These are phyloP conservation scores for Fusarium keratoplasticum DNA, from an alignment of 2,329 filamentous ascomycete species.

Conservation along the genomic window DNA sequence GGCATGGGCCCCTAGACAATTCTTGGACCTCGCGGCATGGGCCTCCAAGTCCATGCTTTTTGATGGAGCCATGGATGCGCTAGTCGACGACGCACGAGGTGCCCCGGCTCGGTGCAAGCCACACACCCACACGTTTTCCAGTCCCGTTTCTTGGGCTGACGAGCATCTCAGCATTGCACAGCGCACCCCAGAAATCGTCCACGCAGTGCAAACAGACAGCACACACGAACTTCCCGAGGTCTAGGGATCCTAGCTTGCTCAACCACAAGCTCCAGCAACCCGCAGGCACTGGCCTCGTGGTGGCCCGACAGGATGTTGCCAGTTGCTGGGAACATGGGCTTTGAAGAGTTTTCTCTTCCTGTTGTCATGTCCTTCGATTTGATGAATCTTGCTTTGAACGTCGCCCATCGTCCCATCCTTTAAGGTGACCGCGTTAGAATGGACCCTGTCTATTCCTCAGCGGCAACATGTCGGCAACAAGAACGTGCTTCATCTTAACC, in stretches of 20 bases:
- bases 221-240: conserved; percentile 10
- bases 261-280: conserved; percentile 3
- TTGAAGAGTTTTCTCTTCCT: conserved; percentile 19
- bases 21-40: conserved; percentile 20
- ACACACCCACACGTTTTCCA: conserved; percentile 34
- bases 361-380: background rate
- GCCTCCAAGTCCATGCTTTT: conserved; percentile 32
- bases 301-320: conserved; percentile 12
- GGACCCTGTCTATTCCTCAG: background rate
- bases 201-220: conserved; percentile 7
- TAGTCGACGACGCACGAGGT: conserved; percentile 47
- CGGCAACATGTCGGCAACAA: conserved; percentile 17
- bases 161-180: conserved; percentile 25
- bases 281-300: conserved; percentile 27
- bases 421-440: background rate
- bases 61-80: conserved; percentile 34
- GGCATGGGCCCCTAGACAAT: conserved; percentile 11
- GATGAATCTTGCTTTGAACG: background rate
- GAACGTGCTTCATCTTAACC: conserved; percentile 34
- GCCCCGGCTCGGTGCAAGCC: conserved; percentile 44
- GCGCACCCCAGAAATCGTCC: conserved; percentile 17
- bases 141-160: conserved; percentile 32
- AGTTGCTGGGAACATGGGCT: conserved; percentile 16
- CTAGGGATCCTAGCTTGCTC: conserved; percentile 21
- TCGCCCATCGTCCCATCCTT: background rate